These are phyloP conservation scores for Gossypium australe DNA, from an alignment of 345 rosid species.

Conservation along the genomic window DNA sequence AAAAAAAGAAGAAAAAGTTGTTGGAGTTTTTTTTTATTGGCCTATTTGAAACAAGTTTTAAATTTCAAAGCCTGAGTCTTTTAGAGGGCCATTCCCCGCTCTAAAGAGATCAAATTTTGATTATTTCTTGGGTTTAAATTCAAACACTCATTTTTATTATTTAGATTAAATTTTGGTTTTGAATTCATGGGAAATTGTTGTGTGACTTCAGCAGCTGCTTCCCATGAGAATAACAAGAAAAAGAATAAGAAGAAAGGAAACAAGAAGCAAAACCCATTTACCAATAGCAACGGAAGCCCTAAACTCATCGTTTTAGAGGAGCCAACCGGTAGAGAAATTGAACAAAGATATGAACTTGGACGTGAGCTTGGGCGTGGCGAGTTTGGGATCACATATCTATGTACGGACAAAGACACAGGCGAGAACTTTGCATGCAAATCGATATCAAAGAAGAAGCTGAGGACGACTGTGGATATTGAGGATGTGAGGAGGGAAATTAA, in stretches of 20 bases:
- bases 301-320: constrained; percentile 62
- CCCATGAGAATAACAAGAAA: constrained; percentile 21
- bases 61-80: constrained; percentile 2
- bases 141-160: background rate
- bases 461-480: no score
- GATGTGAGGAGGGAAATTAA: constrained; percentile 68
- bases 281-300: constrained; percentile 25
- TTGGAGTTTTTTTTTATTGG: background rate
- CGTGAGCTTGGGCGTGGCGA: constrained; percentile 96
- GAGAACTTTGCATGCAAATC: constrained; percentile 68
- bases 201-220: constrained; percentile 32
- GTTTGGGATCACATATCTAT: constrained; percentile 81
- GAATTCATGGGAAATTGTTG: constrained; percentile 87
- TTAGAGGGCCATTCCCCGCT: background rate
- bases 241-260: constrained; percentile 22
- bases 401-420: constrained; percentile 50
- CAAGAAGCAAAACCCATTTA: constrained; percentile 69
- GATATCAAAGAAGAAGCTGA: no score
- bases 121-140: background rate
- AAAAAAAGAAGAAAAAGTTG: background rate
- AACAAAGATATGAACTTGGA: constrained; percentile 58
- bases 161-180: background rate
- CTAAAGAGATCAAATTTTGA: constrained; percentile 11
- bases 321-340: constrained; percentile 73
- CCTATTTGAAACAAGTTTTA: background rate